Evolutionary conservation across 108 stramenopile genomes (phyloP), one percentile per base, ranked within the genome.

Genomic region (Pseudonitzschia multistriata): DNA sequence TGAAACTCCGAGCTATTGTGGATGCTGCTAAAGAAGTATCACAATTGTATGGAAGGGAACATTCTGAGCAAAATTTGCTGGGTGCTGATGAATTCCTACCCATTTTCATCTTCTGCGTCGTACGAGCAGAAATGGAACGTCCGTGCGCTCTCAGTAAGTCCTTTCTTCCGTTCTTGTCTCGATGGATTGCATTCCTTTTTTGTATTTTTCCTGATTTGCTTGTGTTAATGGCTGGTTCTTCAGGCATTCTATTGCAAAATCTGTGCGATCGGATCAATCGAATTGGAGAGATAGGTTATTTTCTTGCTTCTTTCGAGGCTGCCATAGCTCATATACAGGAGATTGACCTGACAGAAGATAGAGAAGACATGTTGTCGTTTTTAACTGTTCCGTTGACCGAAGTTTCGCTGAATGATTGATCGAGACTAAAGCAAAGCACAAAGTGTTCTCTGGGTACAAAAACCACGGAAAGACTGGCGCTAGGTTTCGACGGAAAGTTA

Each of bases 71-170:
- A 17, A 60, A 76, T 33, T 47, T 80, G 14, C 64, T 96, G 30
- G 88, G 92, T n/a, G 96, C 93, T 11, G 93, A 96, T 70, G 88
- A 96, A 62, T 89, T 96, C 68, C 79, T 96, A n/a, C 96, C 96
- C 0, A 92, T 94, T 42, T 94, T 96, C 57, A 90, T 96, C 17
- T 94, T 86, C 72, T 83, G 89, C 67, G 83, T 96, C 33, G 88
- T 95, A 56, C 68, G 76, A 57, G 83, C 96, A 0, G 83, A 90
- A 22, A 76, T 96, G 71, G 90, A 93, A 68, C 66, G 90, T 28
- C 91, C 93, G 0, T 90, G 79, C 49, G 90, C 92, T 29, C 70
- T 96, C 15, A 86, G 90, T 80, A 81, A 81, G 81, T 61, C 11
- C 14, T 3, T 45, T 37, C 5, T 8, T 37, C 8, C 37, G 37